Evolutionary conservation across 768 basidiomycete species (phyloP).

Genomic region (Cantharellus anzutake): DNA sequence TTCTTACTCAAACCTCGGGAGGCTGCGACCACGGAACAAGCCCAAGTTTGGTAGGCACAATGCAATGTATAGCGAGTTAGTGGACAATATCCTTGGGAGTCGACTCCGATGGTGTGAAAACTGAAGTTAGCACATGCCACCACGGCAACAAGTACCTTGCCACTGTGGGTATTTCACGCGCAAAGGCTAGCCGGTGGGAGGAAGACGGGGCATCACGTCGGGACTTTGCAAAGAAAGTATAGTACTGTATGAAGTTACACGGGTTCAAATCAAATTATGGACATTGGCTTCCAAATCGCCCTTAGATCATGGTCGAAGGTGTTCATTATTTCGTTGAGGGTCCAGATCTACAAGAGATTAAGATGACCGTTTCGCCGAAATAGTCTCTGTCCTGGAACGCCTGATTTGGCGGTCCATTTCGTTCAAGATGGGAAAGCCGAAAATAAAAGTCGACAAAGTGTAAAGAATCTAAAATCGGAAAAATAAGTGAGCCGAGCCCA

Average conservation of each 20-base stretch:
- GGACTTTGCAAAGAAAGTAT: not conserved
- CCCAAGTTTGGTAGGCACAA: no score
- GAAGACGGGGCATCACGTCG: no score
- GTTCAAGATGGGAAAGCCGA: not conserved
- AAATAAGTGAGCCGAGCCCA: not conserved
- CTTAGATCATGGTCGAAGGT: not conserved
- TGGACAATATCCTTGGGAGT: no score
- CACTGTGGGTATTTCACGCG: no score
- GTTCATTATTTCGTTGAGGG: not conserved
- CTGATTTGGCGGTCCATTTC: not conserved
- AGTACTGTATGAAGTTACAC: not conserved
- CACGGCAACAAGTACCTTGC: no score
- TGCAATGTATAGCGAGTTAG: no score
- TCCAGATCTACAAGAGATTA: not conserved
- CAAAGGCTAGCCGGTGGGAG: no score
- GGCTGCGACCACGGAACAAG: no score
- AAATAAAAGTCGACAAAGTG: not conserved
- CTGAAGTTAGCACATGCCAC: no score
- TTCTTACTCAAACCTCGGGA: no score
- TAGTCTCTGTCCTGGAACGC: not conserved
- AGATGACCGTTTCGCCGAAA: not conserved
- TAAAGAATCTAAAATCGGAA: not conserved
- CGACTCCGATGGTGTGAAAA: no score
- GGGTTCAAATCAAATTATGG: not conserved
- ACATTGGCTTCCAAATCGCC: not conserved